phyloP scores from a whole-genome alignment of 129 eudicot genomes.

The Helianthus tuberosus region DNA sequence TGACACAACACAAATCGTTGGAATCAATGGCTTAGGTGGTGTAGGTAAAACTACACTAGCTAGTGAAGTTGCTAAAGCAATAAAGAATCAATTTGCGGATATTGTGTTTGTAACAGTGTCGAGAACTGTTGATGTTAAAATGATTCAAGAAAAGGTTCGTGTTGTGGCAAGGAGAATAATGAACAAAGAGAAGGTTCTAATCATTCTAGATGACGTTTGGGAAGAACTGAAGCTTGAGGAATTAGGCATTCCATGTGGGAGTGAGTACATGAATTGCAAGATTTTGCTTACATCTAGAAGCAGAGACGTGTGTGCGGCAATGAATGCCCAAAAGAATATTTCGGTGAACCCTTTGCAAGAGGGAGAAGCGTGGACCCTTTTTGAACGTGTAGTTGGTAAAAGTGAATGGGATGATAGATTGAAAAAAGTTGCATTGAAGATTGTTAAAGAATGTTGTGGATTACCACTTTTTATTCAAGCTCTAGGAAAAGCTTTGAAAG shows the following conservation, averaged over 20 bases:
- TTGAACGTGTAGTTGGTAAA: background rate
- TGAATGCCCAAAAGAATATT: constrained; percentile 14
- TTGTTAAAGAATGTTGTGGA: constrained; percentile 18
- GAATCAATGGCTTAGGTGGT: constrained; percentile 26
- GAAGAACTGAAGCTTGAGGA: background rate
- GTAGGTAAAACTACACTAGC: constrained; percentile 27
- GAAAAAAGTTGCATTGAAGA: background rate
- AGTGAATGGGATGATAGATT: background rate
- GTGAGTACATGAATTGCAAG: constrained; percentile 16
- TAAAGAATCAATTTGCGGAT: constrained; percentile 5
- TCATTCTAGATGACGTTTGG: constrained; percentile 34
- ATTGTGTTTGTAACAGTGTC: constrained; percentile 14
- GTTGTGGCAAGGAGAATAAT: background rate
- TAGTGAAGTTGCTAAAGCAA: constrained; percentile 6
- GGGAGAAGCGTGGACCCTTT: constrained; percentile 22
- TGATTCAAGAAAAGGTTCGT: constrained; percentile 2
- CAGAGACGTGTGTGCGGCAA: background rate
- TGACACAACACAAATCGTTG: constrained; percentile 17
- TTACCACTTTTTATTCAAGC: constrained; percentile 12
- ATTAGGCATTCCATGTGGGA: constrained; percentile 19
- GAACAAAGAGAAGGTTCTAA: constrained; percentile 4
- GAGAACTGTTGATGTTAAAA: background rate
- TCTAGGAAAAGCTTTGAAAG: background rate
- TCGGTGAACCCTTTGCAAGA: background rate
- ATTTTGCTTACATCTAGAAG: constrained; percentile 30